phyloP scores from a whole-genome alignment of 2,329 filamentous ascomycete genomes.

The Pyricularia pennisetigena region DNA sequence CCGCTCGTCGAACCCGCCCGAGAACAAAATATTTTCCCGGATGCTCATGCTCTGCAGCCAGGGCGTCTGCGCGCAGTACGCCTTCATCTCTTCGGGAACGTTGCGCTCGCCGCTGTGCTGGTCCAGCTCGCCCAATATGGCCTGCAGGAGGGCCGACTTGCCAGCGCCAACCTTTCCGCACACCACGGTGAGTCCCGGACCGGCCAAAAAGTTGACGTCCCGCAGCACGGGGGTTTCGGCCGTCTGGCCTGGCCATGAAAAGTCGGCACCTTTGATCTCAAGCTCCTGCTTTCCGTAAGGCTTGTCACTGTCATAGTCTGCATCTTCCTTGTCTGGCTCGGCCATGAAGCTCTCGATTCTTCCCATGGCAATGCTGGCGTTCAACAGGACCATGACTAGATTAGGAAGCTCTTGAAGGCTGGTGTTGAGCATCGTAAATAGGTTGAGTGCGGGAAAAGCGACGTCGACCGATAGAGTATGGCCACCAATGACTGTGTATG shows the following conservation, averaged over 20 bases:
- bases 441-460: slow-evolving; percentile 75
- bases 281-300: slow-evolving; percentile 27
- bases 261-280: slow-evolving; percentile 54
- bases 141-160: slow-evolving; percentile 50
- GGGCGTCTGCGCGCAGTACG: slow-evolving; percentile 50
- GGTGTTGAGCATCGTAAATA: slow-evolving; percentile 67
- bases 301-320: slow-evolving; percentile 20
- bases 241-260: slow-evolving; percentile 66
- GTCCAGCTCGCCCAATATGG: slow-evolving; percentile 56
- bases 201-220: slow-evolving; percentile 34
- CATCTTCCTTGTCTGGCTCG: slow-evolving; percentile 65
- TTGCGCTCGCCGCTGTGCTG: slow-evolving; percentile 41
- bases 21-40: slow-evolving; percentile 55
- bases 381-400: slow-evolving; percentile 66
- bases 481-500: slow-evolving; percentile 65
- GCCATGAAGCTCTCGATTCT: slow-evolving; percentile 81
- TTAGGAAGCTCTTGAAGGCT: slow-evolving; percentile 67
- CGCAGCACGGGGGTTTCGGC: slow-evolving; percentile 33
- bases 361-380: slow-evolving; percentile 71
- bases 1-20: slow-evolving; percentile 38
- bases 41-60: slow-evolving; percentile 60
- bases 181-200: slow-evolving; percentile 41
- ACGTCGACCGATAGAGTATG: slow-evolving; percentile 65
- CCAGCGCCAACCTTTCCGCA: slow-evolving; percentile 51
- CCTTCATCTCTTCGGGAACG: slow-evolving; percentile 38